Percentiles rank a stretch among this genome's conserved stretches.
Evolutionary conservation across 2,329 filamentous ascomycete genomes (phyloP).

Genomic region (Ophiostoma australiae): DNA sequence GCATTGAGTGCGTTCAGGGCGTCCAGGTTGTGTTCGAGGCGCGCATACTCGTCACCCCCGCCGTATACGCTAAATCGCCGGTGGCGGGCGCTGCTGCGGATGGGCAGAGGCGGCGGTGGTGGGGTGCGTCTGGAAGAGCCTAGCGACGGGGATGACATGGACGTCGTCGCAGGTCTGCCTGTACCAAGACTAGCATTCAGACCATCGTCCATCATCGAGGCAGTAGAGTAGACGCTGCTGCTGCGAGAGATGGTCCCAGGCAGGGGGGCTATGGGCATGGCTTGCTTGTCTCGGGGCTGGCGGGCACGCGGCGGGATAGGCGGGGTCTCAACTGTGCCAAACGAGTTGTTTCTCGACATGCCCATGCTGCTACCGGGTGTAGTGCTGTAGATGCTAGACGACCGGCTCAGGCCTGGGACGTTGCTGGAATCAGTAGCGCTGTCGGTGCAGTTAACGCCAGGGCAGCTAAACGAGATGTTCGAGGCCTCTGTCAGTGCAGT

Average conservation of each 20-base stretch:
- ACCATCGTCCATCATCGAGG: conserved; percentile 8
- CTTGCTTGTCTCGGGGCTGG: background rate
- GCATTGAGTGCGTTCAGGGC: background rate
- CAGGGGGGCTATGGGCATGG: background rate
- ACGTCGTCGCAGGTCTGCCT: background rate
- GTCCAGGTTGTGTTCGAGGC: background rate
- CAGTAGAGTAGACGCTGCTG: conserved; percentile 23
- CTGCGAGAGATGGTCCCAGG: conserved; percentile 17
- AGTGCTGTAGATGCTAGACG: conserved; percentile 22
- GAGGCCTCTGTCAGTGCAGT: conserved; percentile 6
- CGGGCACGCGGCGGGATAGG: conserved; percentile 20
- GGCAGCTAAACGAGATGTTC: background rate
- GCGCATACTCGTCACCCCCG: conserved; percentile 24
- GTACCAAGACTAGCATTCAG: background rate
- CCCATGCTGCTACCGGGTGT: conserved; percentile 11
- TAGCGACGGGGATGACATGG: background rate
- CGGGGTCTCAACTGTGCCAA: background rate
- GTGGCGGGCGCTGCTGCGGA: conserved; percentile 19
- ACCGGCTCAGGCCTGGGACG: conserved; percentile 11
- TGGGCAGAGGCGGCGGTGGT: conserved; percentile 18
- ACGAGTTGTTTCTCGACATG: background rate
- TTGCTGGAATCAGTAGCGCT: background rate
- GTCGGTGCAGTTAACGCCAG: background rate
- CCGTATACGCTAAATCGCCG: conserved; percentile 28
- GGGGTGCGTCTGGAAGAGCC: background rate